Conservation (phyloP, 257 asterid genomes). For the Petunia axillaris region DNA sequence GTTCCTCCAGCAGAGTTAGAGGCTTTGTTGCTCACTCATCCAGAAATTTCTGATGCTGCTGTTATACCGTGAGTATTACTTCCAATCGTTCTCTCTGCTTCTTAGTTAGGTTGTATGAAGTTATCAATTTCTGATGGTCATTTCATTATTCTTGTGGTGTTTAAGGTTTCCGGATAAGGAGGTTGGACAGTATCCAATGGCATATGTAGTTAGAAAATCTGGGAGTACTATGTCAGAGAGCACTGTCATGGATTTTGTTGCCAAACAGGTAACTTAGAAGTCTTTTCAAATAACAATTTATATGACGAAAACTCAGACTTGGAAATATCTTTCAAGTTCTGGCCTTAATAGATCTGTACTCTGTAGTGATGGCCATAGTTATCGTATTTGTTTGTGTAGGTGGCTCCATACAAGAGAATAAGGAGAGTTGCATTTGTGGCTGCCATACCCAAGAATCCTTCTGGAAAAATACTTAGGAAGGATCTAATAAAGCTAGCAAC, state of each 20-base stretch:
- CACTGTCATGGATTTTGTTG: constrained; percentile 69
- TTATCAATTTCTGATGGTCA: background rate
- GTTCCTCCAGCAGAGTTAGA: constrained; percentile 95
- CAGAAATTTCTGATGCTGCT: constrained; percentile 83
- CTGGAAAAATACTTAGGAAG: constrained; percentile 90
- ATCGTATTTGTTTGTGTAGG: constrained; percentile 37
- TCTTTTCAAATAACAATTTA: background rate
- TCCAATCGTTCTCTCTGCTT: constrained; percentile 46
- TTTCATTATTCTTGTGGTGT: background rate
- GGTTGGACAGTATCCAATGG: constrained; percentile 94
- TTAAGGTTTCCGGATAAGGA: constrained; percentile 84
- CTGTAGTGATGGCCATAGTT: background rate
- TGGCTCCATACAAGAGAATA: constrained; percentile 86
- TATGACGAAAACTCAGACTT: background rate
- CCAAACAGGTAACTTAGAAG: constrained; percentile 62
- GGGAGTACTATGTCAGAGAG: constrained; percentile 54
- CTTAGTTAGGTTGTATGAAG: constrained; percentile 34
- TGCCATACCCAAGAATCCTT: constrained; percentile 83
- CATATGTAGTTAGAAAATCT: constrained; percentile 69
- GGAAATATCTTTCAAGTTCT: background rate
- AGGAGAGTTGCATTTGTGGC: constrained; percentile 68
- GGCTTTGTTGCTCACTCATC: constrained; percentile 75
- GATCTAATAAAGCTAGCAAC: constrained; percentile 77
- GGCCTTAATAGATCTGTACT: background rate
- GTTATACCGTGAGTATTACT: constrained; percentile 76